A percentile compares a stretch with the other conserved stretches of the same genome.
Evolutionary conservation across 139 green algal species (phyloP).

Genomic region (Zygnema circumcarinatum): DNA sequence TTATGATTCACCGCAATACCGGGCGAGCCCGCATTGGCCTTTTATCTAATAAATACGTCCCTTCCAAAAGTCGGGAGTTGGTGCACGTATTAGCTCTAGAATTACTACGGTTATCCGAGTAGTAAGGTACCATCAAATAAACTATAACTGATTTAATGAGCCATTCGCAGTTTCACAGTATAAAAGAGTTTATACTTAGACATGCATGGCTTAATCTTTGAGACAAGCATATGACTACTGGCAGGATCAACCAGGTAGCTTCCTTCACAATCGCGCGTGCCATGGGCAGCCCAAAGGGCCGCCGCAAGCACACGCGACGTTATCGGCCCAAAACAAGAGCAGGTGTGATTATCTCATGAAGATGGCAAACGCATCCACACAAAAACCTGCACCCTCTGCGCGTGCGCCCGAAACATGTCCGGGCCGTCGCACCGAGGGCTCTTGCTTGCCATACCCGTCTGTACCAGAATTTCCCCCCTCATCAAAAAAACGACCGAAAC

Average conservation of each 20-base stretch:
- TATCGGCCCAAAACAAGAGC: too few species aligned
- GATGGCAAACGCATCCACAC: too few species aligned
- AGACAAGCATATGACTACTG: conserved; percentile 98
- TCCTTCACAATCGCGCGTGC: too few species aligned
- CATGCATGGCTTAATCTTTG: conserved; percentile 99
- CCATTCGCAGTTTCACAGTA: conserved; percentile 99
- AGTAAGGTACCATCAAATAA: conserved; percentile 99
- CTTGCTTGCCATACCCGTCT: too few species aligned
- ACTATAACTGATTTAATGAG: conserved; percentile 99
- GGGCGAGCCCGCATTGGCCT: conserved; percentile 70
- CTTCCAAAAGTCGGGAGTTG: conserved; percentile 88
- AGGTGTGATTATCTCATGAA: too few species aligned
- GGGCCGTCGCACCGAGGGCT: too few species aligned
- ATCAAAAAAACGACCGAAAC: too few species aligned
- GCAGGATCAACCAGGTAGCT: conserved; percentile 93
- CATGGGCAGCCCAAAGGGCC: too few species aligned
- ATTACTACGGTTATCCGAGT: conserved; percentile 88
- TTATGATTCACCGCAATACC: conserved; percentile 81
- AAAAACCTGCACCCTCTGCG: too few species aligned
- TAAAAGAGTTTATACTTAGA: conserved; percentile 99
- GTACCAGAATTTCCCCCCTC: too few species aligned
- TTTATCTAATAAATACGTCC: conserved; percentile 95
- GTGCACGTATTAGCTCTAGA: conserved; percentile 93
- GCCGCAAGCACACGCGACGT: too few species aligned
- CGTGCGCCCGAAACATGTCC: too few species aligned